Evolutionary conservation across 139 green algal species (phyloP), one percentile per base, ranked within the genome.

Genomic region (Astrephomene gubernaculifera): DNA sequence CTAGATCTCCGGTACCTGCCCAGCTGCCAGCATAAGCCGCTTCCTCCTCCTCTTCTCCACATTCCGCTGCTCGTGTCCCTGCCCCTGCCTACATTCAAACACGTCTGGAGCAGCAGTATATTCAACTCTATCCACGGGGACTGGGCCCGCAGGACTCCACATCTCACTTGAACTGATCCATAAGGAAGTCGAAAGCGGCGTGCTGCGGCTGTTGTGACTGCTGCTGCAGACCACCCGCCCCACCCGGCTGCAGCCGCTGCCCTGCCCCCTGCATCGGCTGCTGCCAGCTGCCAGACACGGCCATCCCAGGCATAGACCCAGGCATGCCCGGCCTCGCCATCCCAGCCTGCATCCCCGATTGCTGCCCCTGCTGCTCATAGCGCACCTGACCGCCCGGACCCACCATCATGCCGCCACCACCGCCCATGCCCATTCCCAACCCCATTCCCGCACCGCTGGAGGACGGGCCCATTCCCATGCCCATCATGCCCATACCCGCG

Each of bases 101-200:
- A n/a, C n/a, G n/a, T n/a, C n/a, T n/a, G n/a, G n/a, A n/a, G n/a
- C n/a, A n/a, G n/a, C n/a, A n/a, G n/a, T n/a, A n/a, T n/a, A n/a
- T n/a, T n/a, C n/a, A n/a, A n/a, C n/a, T n/a, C n/a, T n/a, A n/a
- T n/a, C n/a, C n/a, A n/a, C n/a, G n/a, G n/a, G n/a, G n/a, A n/a
- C n/a, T n/a, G n/a, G n/a, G n/a, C n/a, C n/a, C n/a, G n/a, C n/a
- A n/a, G n/a, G n/a, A n/a, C n/a, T n/a, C n/a, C n/a, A n/a, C n/a
- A 17, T n/a, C 12, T 72, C 35, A 80, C 44, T 45, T 65, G 71
- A 80, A 80, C 29, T 80, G 71, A 19, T 84, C 78, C 21, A 41
- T 49, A 3, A 84, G 63, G 27, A 84, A 84, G 63, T 84, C 78
- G 67, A 84, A 84, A 96, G 41, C 91, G 90, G 31, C 89, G 29